phyloP scores from a whole-genome alignment of 257 asterid species.

The Capsicum pubescens region DNA sequence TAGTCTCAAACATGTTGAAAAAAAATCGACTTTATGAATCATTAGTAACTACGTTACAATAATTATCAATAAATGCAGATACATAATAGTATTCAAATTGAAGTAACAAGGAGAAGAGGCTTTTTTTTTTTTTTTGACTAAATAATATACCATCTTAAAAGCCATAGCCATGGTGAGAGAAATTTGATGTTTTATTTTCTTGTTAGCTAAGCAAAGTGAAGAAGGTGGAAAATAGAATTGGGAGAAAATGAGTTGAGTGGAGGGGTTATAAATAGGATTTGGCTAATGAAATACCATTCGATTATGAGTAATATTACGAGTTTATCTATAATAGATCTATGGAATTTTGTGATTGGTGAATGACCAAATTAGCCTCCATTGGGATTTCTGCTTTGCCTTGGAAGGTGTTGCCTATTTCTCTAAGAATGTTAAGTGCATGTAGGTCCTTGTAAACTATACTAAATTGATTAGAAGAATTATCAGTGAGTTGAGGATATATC shows the following conservation, averaged over 20 bases:
- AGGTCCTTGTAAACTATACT: not conserved
- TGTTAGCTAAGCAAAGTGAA: slow-evolving; percentile 31
- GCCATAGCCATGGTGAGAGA: slow-evolving; percentile 78
- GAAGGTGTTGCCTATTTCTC: slow-evolving; percentile 14
- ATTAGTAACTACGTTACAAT: not conserved
- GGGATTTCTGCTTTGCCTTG: slow-evolving; percentile 22
- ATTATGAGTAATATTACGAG: slow-evolving; percentile 42
- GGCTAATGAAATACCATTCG: slow-evolving; percentile 50
- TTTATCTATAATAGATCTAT: slow-evolving; percentile 34
- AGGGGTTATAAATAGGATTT: slow-evolving; percentile 50
- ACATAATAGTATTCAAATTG: not conserved
- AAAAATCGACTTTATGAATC: not conserved
- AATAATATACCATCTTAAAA: slow-evolving; percentile 72
- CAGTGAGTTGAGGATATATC: not conserved
- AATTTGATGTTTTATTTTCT: slow-evolving; percentile 25
- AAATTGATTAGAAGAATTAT: not conserved
- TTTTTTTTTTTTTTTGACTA: not conserved
- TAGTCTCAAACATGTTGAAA: not conserved
- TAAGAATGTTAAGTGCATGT: not conserved
- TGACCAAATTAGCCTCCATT: slow-evolving; percentile 36
- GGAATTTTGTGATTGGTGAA: slow-evolving; percentile 18
- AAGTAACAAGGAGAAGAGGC: not conserved
- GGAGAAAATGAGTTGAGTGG: not conserved
- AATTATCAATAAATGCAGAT: not conserved
- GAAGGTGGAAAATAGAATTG: not conserved